phyloP scores from a whole-genome alignment of 306 rosid species.

The Trifolium fragiferum region DNA sequence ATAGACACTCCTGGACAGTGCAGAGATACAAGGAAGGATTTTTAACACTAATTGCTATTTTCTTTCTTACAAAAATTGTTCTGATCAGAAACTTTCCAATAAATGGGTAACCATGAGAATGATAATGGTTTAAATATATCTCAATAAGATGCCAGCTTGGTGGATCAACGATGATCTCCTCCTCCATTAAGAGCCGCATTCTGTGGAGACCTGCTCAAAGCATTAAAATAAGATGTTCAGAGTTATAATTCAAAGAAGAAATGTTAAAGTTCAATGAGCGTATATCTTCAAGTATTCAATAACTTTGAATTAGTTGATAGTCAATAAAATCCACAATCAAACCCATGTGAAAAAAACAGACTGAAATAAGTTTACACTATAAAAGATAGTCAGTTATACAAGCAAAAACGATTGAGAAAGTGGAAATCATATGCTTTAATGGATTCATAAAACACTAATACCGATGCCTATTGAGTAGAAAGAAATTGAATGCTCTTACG shows the following conservation, averaged over 20 bases:
- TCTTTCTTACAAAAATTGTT: constrained; percentile 37
- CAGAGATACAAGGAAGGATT: constrained; percentile 38
- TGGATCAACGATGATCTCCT: constrained; percentile 63
- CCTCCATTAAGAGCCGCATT: constrained; percentile 53
- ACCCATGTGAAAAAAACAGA: neutral
- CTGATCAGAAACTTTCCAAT: constrained; percentile 42
- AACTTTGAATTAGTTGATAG: constrained; percentile 17
- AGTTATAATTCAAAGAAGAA: constrained; percentile 7
- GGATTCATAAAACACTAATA: constrained; percentile 4
- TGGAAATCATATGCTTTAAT: constrained; percentile 13
- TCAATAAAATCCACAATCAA: constrained; percentile 18
- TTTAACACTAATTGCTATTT: constrained; percentile 39
- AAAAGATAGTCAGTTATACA: neutral
- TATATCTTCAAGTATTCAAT: constrained; percentile 31
- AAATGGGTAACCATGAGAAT: constrained; percentile 43
- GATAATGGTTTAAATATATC: constrained; percentile 44
- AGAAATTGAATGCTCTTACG: neutral
- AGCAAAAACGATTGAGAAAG: constrained; percentile 23
- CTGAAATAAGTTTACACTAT: neutral
- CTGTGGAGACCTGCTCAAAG: constrained; percentile 65
- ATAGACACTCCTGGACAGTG: constrained; percentile 27
- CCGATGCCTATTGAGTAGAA: neutral
- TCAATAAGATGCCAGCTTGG: constrained; percentile 9
- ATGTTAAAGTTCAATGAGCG: too few species aligned
- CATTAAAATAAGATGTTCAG: constrained; percentile 40